phyloP scores from a whole-genome alignment of 2,329 filamentous ascomycete genomes.

The Helotiales sp. region DNA sequence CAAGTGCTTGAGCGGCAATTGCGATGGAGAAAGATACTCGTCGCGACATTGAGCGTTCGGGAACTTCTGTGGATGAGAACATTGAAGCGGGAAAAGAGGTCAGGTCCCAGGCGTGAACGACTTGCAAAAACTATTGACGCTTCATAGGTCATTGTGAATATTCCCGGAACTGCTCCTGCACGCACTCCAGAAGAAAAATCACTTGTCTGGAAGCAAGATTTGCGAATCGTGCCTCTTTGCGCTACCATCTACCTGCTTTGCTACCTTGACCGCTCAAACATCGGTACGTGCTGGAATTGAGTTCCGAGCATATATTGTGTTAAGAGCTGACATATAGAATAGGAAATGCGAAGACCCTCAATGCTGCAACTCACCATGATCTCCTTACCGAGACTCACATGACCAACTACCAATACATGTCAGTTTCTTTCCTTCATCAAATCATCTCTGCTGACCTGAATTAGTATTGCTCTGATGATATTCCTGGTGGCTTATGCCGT shows the following conservation, averaged over 20 bases:
- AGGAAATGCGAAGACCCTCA: constrained; percentile 65
- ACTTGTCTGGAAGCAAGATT: constrained; percentile 59
- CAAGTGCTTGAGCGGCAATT: not conserved
- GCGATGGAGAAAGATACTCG: not conserved
- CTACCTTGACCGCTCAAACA: constrained; percentile 68
- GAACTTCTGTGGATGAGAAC: not conserved
- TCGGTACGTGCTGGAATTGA: constrained; percentile 43
- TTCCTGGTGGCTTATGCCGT: constrained; percentile 49
- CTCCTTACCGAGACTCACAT: constrained; percentile 62
- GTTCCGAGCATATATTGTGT: not conserved
- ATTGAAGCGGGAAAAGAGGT: not conserved
- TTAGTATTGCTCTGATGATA: constrained; percentile 44
- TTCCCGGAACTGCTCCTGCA: not conserved
- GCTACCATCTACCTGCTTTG: constrained; percentile 66
- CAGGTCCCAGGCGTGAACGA: not conserved
- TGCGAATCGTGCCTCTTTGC: constrained; percentile 63
- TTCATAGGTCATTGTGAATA: not conserved
- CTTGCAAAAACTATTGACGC: not conserved
- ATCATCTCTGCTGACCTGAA: not conserved
- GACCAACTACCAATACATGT: constrained; percentile 61
- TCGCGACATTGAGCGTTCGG: not conserved
- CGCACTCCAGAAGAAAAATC: constrained; percentile 34
- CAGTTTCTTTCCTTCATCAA: constrained; percentile 8
- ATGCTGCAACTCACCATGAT: constrained; percentile 58
- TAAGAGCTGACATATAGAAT: no score